Percentiles rank a stretch among this genome's conserved stretches.
Evolutionary conservation across 2,329 filamentous ascomycete genomes (phyloP).

Genomic region (Pyrenochaeta sp.): DNA sequence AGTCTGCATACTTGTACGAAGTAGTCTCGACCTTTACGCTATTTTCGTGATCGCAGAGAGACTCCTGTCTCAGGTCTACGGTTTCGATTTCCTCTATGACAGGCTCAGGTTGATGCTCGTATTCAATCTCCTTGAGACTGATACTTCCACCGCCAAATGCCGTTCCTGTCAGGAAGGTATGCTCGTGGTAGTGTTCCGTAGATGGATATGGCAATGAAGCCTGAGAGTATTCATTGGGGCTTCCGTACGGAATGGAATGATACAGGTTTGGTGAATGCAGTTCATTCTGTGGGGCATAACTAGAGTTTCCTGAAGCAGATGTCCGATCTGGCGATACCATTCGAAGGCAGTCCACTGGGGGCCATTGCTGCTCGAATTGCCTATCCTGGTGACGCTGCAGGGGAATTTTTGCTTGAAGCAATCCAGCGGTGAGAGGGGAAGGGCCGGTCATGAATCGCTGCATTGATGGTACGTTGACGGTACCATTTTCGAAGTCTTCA

Average conservation of each 20-base stretch:
- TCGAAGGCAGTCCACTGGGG: slow-evolving; percentile 26
- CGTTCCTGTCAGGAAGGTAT: slow-evolving; percentile 16
- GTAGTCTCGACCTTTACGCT: slow-evolving; percentile 23
- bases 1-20: slow-evolving; percentile 32
- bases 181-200: slow-evolving; percentile 20
- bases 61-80: slow-evolving; percentile 31
- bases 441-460: slow-evolving; percentile 45
- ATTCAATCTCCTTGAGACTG: slow-evolving; percentile 42
- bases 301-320: slow-evolving; percentile 41
- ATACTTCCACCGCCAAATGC: slow-evolving; percentile 29
- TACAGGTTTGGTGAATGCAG: slow-evolving; percentile 32
- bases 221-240: slow-evolving; percentile 26
- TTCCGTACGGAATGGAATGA: slow-evolving; percentile 24
- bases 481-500: slow-evolving; percentile 23
- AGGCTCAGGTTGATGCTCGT: slow-evolving; percentile 33
- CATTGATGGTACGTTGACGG: slow-evolving; percentile 38
- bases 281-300: slow-evolving; percentile 40
- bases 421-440: slow-evolving; percentile 30
- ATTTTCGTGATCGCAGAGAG: slow-evolving; percentile 24
- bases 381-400: slow-evolving; percentile 20
- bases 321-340: slow-evolving; percentile 45
- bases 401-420: slow-evolving; percentile 39
- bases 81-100: slow-evolving; percentile 34
- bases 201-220: slow-evolving; percentile 24
- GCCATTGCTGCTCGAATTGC: slow-evolving; percentile 33